A percentile compares a stretch with the other conserved stretches of the same genome.
Conservation (phyloP, 2,329 filamentous ascomycete species). For the Periconia digitata region DNA sequence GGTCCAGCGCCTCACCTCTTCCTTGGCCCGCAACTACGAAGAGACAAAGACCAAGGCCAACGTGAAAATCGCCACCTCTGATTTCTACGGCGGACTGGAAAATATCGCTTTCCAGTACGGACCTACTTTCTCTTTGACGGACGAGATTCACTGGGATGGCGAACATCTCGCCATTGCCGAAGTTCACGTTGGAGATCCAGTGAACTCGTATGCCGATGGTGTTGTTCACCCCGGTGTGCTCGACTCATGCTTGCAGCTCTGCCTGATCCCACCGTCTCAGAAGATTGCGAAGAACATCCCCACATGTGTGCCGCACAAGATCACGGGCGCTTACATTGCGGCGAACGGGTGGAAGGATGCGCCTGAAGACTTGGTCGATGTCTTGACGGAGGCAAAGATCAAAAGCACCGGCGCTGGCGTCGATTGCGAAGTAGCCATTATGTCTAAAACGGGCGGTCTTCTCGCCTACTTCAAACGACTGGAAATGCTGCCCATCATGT, state of each 20-base stretch:
- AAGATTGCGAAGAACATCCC: not conserved
- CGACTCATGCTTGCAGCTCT: slow-evolving; percentile 6
- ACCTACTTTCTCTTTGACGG: slow-evolving; percentile 1
- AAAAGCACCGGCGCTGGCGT: not conserved
- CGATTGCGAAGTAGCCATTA: not conserved
- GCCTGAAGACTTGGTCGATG: not conserved
- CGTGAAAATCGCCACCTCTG: not conserved
- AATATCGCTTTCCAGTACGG: slow-evolving; percentile 2
- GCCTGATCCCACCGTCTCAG: slow-evolving; percentile 3
- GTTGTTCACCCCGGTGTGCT: slow-evolving; percentile 10
- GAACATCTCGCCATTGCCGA: not conserved
- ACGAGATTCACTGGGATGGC: slow-evolving; percentile 5
- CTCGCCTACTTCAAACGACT: not conserved
- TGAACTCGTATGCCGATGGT: not conserved
- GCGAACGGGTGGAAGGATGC: slow-evolving; percentile 5
- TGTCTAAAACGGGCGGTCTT: not conserved
- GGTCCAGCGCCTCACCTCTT: not conserved
- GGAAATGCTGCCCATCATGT: not conserved
- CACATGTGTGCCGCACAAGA: slow-evolving; percentile 6
- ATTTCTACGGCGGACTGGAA: not conserved
- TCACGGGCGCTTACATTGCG: slow-evolving; percentile 5
- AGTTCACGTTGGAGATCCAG: not conserved
- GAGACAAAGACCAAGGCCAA: not conserved
- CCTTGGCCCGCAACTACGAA: not conserved
- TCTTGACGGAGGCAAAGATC: not conserved